Evolutionary conservation across 345 rosid species (phyloP), one percentile per base, ranked within the genome.

Genomic region (Erodium maritimum): DNA sequence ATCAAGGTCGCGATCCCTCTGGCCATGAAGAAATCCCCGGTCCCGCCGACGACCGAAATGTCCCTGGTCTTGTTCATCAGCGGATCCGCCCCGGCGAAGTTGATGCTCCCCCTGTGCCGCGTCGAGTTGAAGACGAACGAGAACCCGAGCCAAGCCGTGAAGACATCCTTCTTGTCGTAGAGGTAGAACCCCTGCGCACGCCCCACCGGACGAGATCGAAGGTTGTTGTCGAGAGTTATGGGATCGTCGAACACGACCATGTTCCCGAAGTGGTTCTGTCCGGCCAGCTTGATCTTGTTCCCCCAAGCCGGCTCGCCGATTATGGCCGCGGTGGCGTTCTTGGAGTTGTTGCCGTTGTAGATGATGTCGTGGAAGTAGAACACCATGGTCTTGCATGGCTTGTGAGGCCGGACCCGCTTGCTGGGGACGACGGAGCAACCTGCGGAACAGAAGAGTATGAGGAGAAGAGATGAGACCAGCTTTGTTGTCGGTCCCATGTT

Each of bases 131-230:
- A 69, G 5, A 57, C 67, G 17, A 80, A 80, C 0, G 79, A 58
- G 50, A 80, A 79, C 6, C 80, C 79, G 8, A 79, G 62, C 86
- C 86, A 81, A 2, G 81, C 66, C 0, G 84, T 79, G 71, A 59
- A 84, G 12, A 68, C 68, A 56, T 71, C 61, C 34, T 71, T 84
- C 55, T 58, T 68, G 21, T 80, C 76, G 21, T 78, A 80, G 0
- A 78, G 0, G 54, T 74, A 80, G 66, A 74, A 20, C 33, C 89
- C 89, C 22, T 80, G 82, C 1, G 84, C 82, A 45, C 71, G 72
- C 0, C 82, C 82, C 1, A 78, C 67, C 0, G 74, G 77, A 8
- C 59, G 18, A 0, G 84, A 80, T 48, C 69, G 76, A 12, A 80
- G 71, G 51, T 73, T 73, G 69, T 67, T 73, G 65, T 84, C 90